A percentile compares a stretch with the other conserved stretches of the same genome.
phyloP scores from a whole-genome alignment of 768 basidiomycete species.

The Leccinum fibrillosum region DNA sequence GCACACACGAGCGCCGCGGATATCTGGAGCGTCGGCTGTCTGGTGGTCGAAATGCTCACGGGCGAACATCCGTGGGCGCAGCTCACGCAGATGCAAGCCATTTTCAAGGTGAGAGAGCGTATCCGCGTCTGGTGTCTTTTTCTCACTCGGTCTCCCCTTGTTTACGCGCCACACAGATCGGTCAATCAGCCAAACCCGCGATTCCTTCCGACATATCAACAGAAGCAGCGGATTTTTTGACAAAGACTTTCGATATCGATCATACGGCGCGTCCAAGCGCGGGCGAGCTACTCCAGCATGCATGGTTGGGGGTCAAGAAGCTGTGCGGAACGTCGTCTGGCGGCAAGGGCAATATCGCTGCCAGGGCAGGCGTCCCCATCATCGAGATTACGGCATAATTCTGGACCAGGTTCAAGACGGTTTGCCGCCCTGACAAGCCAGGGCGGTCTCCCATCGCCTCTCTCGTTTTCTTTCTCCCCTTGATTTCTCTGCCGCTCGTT shows the following conservation, averaged over 20 bases:
- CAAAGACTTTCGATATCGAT: slow-evolving; percentile 82
- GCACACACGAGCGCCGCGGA: slow-evolving; percentile 90
- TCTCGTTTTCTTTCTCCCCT: not conserved
- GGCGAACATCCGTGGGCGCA: slow-evolving; percentile 96
- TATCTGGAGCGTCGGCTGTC: slow-evolving; percentile 94
- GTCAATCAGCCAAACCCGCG: slow-evolving; percentile 80
- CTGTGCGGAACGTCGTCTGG: slow-evolving; percentile 10
- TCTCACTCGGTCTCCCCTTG: not conserved
- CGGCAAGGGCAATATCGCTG: slow-evolving; percentile 17
- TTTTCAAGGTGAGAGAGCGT: slow-evolving; percentile 71
- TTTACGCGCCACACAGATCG: slow-evolving; percentile 59
- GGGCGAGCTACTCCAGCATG: slow-evolving; percentile 66
- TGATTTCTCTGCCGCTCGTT: not conserved
- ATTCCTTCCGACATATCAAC: slow-evolving; percentile 89
- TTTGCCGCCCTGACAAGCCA: not conserved
- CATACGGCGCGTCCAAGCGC: slow-evolving; percentile 80
- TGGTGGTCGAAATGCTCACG: slow-evolving; percentile 96
- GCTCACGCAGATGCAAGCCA: slow-evolving; percentile 98
- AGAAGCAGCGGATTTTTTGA: slow-evolving; percentile 85
- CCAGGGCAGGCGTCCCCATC: slow-evolving; percentile 20
- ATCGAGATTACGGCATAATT: slow-evolving; percentile 29
- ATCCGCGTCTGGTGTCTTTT: not conserved
- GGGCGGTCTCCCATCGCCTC: not conserved
- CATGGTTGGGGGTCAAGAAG: slow-evolving; percentile 58
- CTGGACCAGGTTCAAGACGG: not conserved